These are phyloP conservation scores for Pseudocercospora musae DNA, from an alignment of 2,329 filamentous ascomycete genomes.

Conservation along the genomic window DNA sequence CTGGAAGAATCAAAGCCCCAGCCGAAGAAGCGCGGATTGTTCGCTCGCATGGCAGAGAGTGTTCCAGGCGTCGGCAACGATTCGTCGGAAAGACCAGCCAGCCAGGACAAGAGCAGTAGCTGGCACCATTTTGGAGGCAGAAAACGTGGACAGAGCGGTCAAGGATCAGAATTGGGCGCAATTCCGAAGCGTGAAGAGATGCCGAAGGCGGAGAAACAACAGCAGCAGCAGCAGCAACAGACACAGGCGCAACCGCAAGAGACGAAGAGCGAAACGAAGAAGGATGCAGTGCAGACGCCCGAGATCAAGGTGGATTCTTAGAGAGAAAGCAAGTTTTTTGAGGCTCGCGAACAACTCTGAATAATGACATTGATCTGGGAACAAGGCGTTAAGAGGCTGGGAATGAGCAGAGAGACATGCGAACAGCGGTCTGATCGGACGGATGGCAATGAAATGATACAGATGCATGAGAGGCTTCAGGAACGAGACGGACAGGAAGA, in stretches of 20 bases:
- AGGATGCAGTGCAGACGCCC: conserved; percentile 10
- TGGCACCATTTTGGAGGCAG: conserved; percentile 63
- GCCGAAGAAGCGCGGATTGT: conserved; percentile 72
- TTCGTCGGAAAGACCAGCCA: conserved; percentile 30
- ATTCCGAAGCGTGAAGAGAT: conserved; percentile 45
- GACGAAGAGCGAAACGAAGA: conserved; percentile 21
- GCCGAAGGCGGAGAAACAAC: conserved; percentile 27
- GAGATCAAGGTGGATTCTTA: conserved; percentile 28
- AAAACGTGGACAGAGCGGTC: conserved; percentile 68
- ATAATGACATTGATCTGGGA: neutral
- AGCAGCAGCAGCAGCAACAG: conserved; percentile 5
- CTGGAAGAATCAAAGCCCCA: conserved; percentile 69
- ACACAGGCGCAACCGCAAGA: conserved; percentile 12
- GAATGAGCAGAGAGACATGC: neutral
- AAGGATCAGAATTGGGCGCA: conserved; percentile 66
- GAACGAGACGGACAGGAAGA: neutral
- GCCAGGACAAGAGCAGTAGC: conserved; percentile 21
- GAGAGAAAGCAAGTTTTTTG: conserved; percentile 27
- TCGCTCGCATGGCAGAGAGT: conserved; percentile 72
- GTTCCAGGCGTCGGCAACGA: conserved; percentile 22
- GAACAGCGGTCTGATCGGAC: neutral
- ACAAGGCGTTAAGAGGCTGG: conserved; percentile 4
- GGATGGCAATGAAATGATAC: conserved; percentile 7
- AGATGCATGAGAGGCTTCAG: neutral
- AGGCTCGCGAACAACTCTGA: conserved; percentile 17